A percentile compares a stretch with the other conserved stretches of the same genome.
Conservation (phyloP, 2,329 filamentous ascomycete genomes). For the Dryadomyces quercivorus region DNA sequence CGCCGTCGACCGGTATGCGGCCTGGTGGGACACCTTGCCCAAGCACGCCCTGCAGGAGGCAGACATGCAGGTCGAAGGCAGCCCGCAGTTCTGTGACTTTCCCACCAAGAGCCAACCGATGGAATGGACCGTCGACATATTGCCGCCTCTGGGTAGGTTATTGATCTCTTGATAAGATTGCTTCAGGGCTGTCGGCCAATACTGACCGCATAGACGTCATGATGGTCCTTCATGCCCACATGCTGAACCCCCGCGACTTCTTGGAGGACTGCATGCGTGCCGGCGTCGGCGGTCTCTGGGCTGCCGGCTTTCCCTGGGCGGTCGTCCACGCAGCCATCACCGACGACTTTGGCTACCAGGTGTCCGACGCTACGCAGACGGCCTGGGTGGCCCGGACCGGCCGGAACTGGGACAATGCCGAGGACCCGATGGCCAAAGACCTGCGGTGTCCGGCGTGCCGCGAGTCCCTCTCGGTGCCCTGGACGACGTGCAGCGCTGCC, state of each 20-base stretch:
- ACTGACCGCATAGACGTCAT: conserved; percentile 44
- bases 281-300: conserved; percentile 44
- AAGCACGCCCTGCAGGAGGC: conserved; percentile 19
- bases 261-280: conserved; percentile 59
- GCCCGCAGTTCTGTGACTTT: conserved; percentile 22
- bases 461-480: conserved; percentile 32
- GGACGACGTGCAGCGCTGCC: conserved; percentile 41
- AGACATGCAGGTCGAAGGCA: conserved; percentile 19
- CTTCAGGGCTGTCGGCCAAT: background rate
- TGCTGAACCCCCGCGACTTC: conserved; percentile 64
- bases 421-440: conserved; percentile 34
- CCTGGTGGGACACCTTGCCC: conserved; percentile 44
- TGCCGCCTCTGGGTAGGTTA: conserved; percentile 9
- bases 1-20: conserved; percentile 55
- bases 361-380: conserved; percentile 27
- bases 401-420: conserved; percentile 45
- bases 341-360: conserved; percentile 42
- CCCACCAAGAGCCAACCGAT: conserved; percentile 7
- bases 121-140: background rate
- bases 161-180: background rate
- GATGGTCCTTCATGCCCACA: conserved; percentile 70
- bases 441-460: conserved; percentile 46
- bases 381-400: conserved; percentile 36
- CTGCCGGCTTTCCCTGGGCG: conserved; percentile 53
- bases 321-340: conserved; percentile 46